Percentiles rank a stretch among this genome's conserved stretches.
Evolutionary conservation across 441 rosid species (phyloP).

Genomic region (Gossypium gossypioides): DNA sequence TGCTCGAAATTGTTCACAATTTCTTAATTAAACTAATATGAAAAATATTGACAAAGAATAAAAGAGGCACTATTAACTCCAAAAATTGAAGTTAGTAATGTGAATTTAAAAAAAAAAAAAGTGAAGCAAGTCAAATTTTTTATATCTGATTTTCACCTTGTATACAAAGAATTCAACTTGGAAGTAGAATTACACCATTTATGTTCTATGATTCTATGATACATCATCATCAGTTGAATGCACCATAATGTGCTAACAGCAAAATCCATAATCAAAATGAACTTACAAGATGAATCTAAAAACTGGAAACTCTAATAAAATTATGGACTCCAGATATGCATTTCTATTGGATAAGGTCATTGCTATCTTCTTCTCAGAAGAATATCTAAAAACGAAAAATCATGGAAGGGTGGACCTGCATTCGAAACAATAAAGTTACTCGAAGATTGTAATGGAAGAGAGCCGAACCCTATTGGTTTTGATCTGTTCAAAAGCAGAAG

Average conservation of each 20-base stretch:
- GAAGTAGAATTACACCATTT: too few species aligned
- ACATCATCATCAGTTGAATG: too few species aligned
- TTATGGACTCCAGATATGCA: slow-evolving; percentile 9
- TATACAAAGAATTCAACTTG: too few species aligned
- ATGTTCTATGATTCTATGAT: too few species aligned
- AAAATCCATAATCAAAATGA: background rate
- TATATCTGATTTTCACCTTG: too few species aligned
- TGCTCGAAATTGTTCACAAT: too few species aligned
- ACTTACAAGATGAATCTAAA: background rate
- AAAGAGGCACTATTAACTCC: too few species aligned
- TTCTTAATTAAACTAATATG: too few species aligned
- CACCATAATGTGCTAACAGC: background rate
- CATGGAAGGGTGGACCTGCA: slow-evolving; percentile 92
- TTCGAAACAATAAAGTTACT: background rate
- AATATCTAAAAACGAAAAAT: slow-evolving; percentile 59
- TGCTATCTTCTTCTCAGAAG: slow-evolving; percentile 37
- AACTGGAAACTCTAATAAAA: slow-evolving; percentile 7
- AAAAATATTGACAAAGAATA: too few species aligned
- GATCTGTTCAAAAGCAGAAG: background rate
- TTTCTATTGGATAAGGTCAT: background rate
- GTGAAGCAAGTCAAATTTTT: too few species aligned
- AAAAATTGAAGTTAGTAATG: too few species aligned
- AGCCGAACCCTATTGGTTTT: background rate
- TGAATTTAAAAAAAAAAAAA: too few species aligned
- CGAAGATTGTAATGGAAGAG: background rate